These are phyloP conservation scores for Delphinella strobiligena DNA, from an alignment of 2,329 filamentous ascomycete genomes.

Conservation along the genomic window DNA sequence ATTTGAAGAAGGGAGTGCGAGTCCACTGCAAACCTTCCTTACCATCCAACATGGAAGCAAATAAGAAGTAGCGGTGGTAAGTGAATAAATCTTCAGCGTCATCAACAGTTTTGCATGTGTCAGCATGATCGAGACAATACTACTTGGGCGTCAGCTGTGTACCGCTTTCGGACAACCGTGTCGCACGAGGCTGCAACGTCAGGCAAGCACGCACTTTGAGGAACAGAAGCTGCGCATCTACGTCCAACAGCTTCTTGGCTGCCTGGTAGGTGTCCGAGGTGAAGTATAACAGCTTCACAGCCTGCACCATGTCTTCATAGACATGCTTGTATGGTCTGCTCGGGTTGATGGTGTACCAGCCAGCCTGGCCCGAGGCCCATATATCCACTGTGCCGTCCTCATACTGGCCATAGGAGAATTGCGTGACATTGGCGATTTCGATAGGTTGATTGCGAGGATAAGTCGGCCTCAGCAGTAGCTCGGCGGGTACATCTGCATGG, in stretches of 20 bases:
- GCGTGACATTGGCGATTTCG: conserved; percentile 41
- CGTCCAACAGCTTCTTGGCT: not conserved
- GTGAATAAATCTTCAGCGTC: conserved; percentile 26
- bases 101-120: not conserved
- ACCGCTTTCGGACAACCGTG: too few relatives aligned
- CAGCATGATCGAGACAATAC: not conserved
- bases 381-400: conserved; percentile 47
- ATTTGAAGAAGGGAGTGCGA: conserved; percentile 28
- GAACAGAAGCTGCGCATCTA: conserved; percentile 3
- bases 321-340: conserved; percentile 43
- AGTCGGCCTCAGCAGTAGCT: conserved; percentile 11
- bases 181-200: conserved; percentile 20
- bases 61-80: conserved; percentile 29
- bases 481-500: conserved; percentile 29
- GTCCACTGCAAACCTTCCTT: conserved; percentile 34
- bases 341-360: conserved; percentile 58
- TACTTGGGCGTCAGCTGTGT: not conserved
- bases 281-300: conserved; percentile 52
- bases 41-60: conserved; percentile 31
- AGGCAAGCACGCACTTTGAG: not conserved
- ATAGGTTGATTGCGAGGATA: conserved; percentile 23
- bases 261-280: conserved; percentile 44
- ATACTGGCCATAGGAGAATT: conserved; percentile 37
- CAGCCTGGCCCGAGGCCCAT: conserved; percentile 53
- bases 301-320: conserved; percentile 50